Conservation (phyloP, 2,329 filamentous ascomycete genomes). For the Beauveria scarabaeidicola region DNA sequence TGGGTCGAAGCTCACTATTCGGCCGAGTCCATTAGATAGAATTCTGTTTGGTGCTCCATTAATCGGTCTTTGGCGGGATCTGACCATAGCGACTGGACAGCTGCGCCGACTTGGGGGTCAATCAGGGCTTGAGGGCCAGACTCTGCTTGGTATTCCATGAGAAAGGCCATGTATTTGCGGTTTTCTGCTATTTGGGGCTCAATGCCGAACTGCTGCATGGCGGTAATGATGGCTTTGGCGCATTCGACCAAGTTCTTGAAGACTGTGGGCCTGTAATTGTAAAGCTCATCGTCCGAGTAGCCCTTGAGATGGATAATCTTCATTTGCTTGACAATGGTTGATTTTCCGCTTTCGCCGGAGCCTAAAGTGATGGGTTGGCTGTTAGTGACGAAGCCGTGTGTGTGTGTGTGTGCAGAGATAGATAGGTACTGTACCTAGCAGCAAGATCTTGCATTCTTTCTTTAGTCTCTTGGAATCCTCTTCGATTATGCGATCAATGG, state of each 20-base stretch:
- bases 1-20: constrained; percentile 67
- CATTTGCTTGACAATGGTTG: constrained; percentile 99
- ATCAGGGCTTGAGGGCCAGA: constrained; percentile 81
- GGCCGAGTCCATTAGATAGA: constrained; percentile 98
- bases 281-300: constrained; percentile 88
- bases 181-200: constrained; percentile 65
- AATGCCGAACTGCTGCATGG: constrained; percentile 87
- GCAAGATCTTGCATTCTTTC: constrained; percentile 96
- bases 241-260: constrained; percentile 98
- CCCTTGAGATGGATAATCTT: constrained; percentile 99
- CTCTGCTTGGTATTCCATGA: constrained; percentile 83
- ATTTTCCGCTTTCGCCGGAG: constrained; percentile 97
- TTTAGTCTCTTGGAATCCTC: constrained; percentile 89
- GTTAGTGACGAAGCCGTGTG: constrained; percentile 5
- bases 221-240: constrained; percentile 83
- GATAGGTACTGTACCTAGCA: constrained; percentile 63
- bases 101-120: constrained; percentile 70
- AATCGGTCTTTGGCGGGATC: constrained; percentile 75
- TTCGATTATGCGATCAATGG: constrained; percentile 87
- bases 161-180: constrained; percentile 65
- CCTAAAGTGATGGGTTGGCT: constrained; percentile 44
- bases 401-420: neutral
- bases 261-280: constrained; percentile 89
- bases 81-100: constrained; percentile 81
- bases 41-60: constrained; percentile 92